Conservation (phyloP, 2,329 filamentous ascomycete species). For the Bimuria novae-zelandiae region DNA sequence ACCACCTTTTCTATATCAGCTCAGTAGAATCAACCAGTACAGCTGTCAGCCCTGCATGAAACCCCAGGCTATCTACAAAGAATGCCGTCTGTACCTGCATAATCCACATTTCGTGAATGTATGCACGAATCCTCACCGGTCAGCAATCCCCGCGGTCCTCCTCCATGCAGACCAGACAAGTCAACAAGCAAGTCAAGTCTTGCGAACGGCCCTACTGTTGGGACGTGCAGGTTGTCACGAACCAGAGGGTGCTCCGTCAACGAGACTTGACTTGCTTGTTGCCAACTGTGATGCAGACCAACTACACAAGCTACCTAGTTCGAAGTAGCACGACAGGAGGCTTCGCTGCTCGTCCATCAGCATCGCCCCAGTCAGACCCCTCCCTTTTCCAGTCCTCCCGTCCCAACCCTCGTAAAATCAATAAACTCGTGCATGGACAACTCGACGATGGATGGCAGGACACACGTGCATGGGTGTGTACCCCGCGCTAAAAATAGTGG, state of each 20-base stretch:
- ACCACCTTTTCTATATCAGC: no score
- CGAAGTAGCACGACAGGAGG: conserved; percentile 1
- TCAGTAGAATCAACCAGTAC: no score
- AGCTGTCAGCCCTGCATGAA: no score
- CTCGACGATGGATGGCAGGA: not conserved
- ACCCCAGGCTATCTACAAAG: not conserved
- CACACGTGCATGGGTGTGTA: not conserved
- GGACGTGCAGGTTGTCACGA: no score
- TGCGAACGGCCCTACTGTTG: no score
- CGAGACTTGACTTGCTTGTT: no score
- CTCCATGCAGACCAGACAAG: no score
- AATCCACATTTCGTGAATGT: not conserved
- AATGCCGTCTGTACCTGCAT: no score
- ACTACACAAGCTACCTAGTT: not conserved
- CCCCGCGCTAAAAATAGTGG: conserved; percentile 12
- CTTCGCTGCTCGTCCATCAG: not conserved
- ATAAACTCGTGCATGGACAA: conserved; percentile 13
- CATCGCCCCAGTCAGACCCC: not conserved
- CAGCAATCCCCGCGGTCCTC: not conserved
- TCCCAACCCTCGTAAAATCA: conserved; percentile 6
- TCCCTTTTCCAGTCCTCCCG: not conserved
- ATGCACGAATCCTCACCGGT: not conserved
- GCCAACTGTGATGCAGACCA: no score
- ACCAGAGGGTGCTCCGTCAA: no score
- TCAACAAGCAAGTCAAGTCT: no score